Percentiles rank a stretch among this genome's conserved stretches.
phyloP scores from a whole-genome alignment of 179 eudicot genomes.

The Spergularia azorica region DNA sequence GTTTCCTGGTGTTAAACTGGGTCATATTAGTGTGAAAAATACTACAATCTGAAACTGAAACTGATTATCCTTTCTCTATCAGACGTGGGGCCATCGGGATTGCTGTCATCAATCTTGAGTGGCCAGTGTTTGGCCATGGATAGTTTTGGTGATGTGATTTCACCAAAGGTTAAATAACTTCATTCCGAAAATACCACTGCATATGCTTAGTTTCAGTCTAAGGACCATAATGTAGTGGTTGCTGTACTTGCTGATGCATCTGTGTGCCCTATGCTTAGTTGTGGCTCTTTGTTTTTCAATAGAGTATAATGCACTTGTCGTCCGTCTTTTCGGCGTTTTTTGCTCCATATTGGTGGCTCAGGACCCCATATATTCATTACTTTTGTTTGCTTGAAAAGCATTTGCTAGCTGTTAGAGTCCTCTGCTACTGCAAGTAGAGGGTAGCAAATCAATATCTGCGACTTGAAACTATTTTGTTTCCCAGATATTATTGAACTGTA shows the following conservation, averaged over 20 bases:
- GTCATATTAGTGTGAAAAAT: slow-evolving; percentile 19
- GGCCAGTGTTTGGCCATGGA: slow-evolving; percentile 13
- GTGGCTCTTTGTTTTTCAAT: neutral
- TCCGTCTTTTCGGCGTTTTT: neutral
- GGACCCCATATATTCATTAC: slow-evolving; percentile 10
- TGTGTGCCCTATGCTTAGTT: slow-evolving; percentile 6
- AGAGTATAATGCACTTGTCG: neutral
- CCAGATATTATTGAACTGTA: neutral
- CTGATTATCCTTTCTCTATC: neutral
- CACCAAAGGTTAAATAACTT: slow-evolving; percentile 6
- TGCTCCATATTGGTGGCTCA: neutral
- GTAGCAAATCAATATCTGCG: too few species aligned
- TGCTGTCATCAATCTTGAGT: slow-evolving; percentile 12
- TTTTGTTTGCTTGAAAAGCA: slow-evolving; percentile 3
- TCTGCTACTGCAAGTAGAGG: neutral
- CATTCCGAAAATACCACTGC: slow-evolving; percentile 7
- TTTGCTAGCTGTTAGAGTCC: neutral
- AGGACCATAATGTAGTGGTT: slow-evolving; percentile 23
- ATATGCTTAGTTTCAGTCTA: slow-evolving; percentile 1
- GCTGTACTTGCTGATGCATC: slow-evolving; percentile 10
- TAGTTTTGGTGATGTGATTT: slow-evolving; percentile 12
- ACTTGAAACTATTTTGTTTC: too few species aligned
- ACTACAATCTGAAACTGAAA: neutral
- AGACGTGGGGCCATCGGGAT: neutral
- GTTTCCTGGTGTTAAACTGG: neutral